A percentile compares a stretch with the other conserved stretches of the same genome.
Evolutionary conservation across 805 yeast species (phyloP).

Genomic region (Wickerhamiella azymoides): DNA sequence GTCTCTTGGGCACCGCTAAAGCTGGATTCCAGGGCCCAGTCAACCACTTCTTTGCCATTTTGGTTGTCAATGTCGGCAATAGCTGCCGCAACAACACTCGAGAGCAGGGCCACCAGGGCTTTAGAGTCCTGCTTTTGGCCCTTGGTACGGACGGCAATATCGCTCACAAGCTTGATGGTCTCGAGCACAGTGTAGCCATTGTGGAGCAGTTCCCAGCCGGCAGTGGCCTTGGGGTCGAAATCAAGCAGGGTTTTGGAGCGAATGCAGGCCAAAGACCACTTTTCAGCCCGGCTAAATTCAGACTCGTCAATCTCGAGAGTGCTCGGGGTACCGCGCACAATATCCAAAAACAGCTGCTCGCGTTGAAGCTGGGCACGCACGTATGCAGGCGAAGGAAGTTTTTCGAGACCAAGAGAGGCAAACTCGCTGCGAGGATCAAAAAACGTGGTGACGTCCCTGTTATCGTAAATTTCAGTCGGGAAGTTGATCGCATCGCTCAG

Average conservation of each 20-base stretch:
- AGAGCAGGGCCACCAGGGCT: neutral
- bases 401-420: constrained; percentile 9
- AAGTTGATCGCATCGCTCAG: constrained; percentile 9
- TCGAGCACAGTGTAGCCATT: constrained; percentile 20
- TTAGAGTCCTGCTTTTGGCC: neutral
- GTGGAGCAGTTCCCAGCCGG: constrained; percentile 21
- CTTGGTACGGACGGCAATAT: constrained; percentile 1
- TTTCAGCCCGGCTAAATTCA: constrained; percentile 27
- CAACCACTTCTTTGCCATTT: neutral
- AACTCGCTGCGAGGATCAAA: constrained; percentile 17
- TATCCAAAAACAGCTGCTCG: constrained; percentile 10
- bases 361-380: constrained; percentile 9
- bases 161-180: constrained; percentile 14
- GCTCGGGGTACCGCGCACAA: neutral
- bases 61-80: neutral
- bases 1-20: neutral
- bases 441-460: constrained; percentile 43
- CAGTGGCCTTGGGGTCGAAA: neutral
- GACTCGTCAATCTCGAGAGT: neutral
- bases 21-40: neutral
- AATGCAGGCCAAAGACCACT: constrained; percentile 23
- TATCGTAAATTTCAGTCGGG: constrained; percentile 29
- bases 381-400: constrained; percentile 10
- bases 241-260: neutral
- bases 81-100: neutral